phyloP scores from a whole-genome alignment of 306 rosid species.

The Acacia acuminata region DNA sequence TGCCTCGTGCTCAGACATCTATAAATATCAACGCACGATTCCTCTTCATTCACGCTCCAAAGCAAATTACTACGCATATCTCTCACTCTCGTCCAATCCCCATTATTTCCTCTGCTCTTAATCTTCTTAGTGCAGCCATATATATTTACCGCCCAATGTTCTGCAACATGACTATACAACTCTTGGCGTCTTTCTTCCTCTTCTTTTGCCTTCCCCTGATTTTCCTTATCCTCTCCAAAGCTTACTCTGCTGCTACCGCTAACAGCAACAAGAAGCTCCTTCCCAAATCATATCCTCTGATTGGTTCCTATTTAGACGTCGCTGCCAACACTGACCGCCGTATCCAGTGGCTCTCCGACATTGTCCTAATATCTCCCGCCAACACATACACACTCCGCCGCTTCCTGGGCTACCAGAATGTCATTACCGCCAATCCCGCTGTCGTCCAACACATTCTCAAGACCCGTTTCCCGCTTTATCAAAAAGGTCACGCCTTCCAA shows the following conservation, averaged over 20 bases:
- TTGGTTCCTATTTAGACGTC: not conserved
- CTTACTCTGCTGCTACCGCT: not conserved
- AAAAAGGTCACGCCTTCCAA: conserved; percentile 37
- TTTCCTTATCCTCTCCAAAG: not conserved
- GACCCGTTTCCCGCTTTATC: conserved; percentile 50
- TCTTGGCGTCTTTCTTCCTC: not conserved
- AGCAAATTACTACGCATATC: not conserved
- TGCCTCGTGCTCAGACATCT: not conserved
- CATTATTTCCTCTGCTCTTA: not conserved
- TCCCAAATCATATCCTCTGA: not conserved
- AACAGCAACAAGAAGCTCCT: not conserved
- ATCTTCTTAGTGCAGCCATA: not conserved
- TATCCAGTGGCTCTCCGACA: conserved; percentile 57
- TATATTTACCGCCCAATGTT: not conserved
- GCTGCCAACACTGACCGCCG: conserved; percentile 30
- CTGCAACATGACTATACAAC: not conserved
- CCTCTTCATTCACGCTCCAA: not conserved
- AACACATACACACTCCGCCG: conserved; percentile 52
- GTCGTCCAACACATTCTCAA: conserved; percentile 76
- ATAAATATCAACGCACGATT: not conserved
- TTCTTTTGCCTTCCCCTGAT: not conserved
- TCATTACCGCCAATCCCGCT: conserved; percentile 61
- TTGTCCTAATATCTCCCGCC: conserved; percentile 48
- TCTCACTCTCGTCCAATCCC: not conserved
- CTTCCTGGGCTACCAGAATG: conserved; percentile 2